These are phyloP conservation scores for Solanum aculeatissimum DNA, from an alignment of 305 asterid species.

Conservation along the genomic window DNA sequence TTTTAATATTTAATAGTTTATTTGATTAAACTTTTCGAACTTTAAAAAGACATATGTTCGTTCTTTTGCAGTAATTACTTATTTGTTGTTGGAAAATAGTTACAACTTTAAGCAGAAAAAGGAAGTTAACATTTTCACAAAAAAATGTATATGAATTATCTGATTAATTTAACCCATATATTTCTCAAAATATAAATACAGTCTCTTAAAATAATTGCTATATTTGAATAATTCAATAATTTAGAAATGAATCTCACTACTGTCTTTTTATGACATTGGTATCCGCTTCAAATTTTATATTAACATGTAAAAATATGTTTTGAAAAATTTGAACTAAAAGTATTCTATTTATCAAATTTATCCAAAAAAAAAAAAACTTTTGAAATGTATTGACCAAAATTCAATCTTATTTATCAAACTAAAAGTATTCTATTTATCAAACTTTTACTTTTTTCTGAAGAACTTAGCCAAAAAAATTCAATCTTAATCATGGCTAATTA, in stretches of 20 bases:
- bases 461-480: neutral
- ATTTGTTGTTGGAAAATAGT: neutral
- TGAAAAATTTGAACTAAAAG: neutral
- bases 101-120: neutral
- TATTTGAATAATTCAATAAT: neutral
- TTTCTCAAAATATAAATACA: neutral
- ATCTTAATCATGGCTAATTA: neutral
- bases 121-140: neutral
- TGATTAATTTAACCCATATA: neutral
- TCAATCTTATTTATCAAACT: no score
- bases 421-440: no score
- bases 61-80: neutral
- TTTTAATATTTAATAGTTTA: neutral
- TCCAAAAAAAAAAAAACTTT: neutral
- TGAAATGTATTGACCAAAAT: neutral
- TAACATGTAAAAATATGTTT: neutral
- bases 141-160: neutral
- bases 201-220: neutral
- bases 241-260: no score
- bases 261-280: neutral
- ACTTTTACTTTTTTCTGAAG: neutral
- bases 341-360: neutral
- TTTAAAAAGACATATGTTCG: neutral
- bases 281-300: neutral
- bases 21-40: neutral